Evolutionary conservation across 768 basidiomycete genomes (phyloP), one percentile per base, ranked within the genome.

Genomic region (Pilatotrama ljubarskyi): DNA sequence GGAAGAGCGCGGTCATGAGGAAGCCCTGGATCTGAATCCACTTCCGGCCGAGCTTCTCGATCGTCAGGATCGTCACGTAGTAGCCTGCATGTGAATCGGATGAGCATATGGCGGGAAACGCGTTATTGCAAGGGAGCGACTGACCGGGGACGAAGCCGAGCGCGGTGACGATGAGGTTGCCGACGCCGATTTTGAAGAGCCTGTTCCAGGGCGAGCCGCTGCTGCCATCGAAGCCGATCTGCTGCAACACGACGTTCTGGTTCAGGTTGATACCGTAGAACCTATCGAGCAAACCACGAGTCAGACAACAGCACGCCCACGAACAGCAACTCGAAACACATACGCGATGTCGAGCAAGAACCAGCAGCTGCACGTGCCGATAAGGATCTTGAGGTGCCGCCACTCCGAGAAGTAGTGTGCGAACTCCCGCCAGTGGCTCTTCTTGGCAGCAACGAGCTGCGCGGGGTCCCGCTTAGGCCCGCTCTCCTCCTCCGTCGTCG

Each of bases 231-330:
- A 80, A 90, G 0, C 88, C 88, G 36, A 93, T 90, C 65, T 84
- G 78, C 63, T 85, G 75, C 8, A 93, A 80, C n/a, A 93, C 88
- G 64, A 88, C 85, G 66, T 85, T 87, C 65, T 88, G 87, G 76
- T 90, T 90, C 51, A 84, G 70, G 68, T 84, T 84, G 75, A 91
- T 87, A 3, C 90, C 90, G 71, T 90, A 90, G 72, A 90, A 90
- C 0, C 85, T 87, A 52, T 25, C 20, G 51, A 14, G n/a, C 9
- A 5, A 4, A 9, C 13, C 17, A 18, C 15, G 5, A 22, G 36
- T 43, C 15, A 35, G 37, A 37, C 6, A 20, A 29, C 18, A 41
- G 26, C 8, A 40, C 29, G 25, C 52, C 11, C 37, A 50, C 29
- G 29, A 32, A 4, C 29, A 32, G 5, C 29, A 14, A n/a, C 25